phyloP scores from a whole-genome alignment of 208 protist species.

The Acanthamoeba divionensis region DNA sequence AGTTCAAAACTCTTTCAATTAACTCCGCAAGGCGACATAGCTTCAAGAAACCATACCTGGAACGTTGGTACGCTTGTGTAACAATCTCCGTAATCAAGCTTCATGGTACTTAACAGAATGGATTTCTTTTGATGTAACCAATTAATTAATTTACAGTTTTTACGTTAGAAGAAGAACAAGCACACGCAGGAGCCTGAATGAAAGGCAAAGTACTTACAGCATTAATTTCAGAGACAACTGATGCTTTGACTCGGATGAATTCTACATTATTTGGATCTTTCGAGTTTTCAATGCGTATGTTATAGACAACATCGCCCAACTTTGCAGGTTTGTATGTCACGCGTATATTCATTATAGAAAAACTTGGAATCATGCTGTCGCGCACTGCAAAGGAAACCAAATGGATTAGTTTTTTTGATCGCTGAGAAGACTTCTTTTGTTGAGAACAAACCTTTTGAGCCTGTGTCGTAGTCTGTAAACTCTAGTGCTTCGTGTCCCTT shows the following conservation, averaged over 20 bases:
- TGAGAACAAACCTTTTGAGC: background rate
- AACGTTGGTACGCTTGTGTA: constrained; percentile 57
- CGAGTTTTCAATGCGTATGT: constrained; percentile 64
- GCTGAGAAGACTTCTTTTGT: no score
- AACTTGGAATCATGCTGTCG: constrained; percentile 57
- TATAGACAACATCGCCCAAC: constrained; percentile 58
- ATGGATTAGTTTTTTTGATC: background rate
- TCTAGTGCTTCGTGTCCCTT: constrained; percentile 50
- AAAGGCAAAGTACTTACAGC: background rate
- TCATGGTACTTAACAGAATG: constrained; percentile 54
- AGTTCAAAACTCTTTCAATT: no score
- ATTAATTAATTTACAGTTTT: background rate
- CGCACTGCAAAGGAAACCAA: background rate
- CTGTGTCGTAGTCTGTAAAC: constrained; percentile 59
- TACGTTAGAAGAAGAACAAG: background rate
- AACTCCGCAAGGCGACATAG: no score
- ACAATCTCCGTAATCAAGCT: constrained; percentile 70
- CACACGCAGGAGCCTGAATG: background rate
- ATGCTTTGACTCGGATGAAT: constrained; percentile 56
- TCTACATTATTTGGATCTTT: constrained; percentile 63
- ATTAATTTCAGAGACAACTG: constrained; percentile 58
- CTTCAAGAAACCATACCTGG: no score
- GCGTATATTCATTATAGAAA: constrained; percentile 53
- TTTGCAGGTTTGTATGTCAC: constrained; percentile 45
- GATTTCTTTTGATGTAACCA: constrained; percentile 46